Evolutionary conservation across 495 filamentous ascomycete genomes (phyloP).

Genomic region (Pseudoneurospora amorphoporcata): DNA sequence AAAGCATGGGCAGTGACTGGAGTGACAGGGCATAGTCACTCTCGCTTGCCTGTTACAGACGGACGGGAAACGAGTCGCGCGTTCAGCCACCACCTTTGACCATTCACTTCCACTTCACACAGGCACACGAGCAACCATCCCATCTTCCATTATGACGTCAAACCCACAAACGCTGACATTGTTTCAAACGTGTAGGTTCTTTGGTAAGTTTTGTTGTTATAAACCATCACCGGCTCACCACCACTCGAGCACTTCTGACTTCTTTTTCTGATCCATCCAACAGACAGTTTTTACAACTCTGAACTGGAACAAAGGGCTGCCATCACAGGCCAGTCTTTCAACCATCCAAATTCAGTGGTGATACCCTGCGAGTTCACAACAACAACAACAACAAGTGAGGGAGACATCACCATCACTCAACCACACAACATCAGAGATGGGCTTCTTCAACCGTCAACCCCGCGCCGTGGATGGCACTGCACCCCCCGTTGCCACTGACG

Average conservation of each 20-base stretch:
- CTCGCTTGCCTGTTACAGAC: background rate
- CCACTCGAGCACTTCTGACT: background rate
- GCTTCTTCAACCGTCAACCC: constrained; percentile 6
- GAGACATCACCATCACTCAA: background rate
- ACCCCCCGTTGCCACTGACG: background rate
- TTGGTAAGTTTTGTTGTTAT: background rate
- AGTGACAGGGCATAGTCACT: background rate
- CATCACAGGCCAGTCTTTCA: background rate
- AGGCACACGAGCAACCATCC: background rate
- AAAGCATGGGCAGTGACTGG: background rate
- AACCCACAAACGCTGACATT: background rate
- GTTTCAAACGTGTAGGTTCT: background rate
- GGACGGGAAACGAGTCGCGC: background rate
- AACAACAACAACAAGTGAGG: background rate
- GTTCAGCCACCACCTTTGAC: background rate
- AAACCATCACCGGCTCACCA: background rate
- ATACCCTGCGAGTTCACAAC: background rate
- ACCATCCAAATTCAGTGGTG: background rate
- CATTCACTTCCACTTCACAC: background rate
- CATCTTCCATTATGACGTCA: background rate
- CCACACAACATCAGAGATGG: background rate
- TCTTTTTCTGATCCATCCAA: background rate
- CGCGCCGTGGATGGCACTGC: background rate
- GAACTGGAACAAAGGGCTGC: background rate
- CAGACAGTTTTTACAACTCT: background rate